Percentiles rank a stretch among this genome's conserved stretches.
Evolutionary conservation across 2,329 filamentous ascomycete genomes (phyloP).

Genomic region (Apiospora aurea): DNA sequence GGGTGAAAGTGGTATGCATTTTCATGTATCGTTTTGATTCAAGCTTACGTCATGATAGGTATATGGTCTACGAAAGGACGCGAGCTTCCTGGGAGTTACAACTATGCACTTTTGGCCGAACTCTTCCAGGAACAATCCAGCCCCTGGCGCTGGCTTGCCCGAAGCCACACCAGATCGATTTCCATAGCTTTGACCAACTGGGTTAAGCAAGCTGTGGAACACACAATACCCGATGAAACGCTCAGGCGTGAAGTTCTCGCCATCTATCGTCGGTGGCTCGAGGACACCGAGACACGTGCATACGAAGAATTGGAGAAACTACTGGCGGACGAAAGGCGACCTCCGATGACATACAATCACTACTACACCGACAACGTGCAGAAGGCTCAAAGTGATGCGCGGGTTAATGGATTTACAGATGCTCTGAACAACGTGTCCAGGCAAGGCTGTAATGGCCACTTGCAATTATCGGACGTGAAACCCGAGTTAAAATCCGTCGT

Average conservation of each 20-base stretch:
- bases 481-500: too few species aligned
- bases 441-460: too few species aligned
- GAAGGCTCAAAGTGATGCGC: slow-evolving; percentile 27
- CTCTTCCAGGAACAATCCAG: slow-evolving; percentile 43
- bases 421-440: too few species aligned
- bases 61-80: slow-evolving; percentile 34
- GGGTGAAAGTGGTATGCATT: slow-evolving; percentile 11
- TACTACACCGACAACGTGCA: slow-evolving; percentile 40
- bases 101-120: slow-evolving; percentile 44
- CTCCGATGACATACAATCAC: slow-evolving; percentile 42
- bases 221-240: neutral
- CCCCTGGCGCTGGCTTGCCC: slow-evolving; percentile 36
- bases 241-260: neutral
- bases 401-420: too few species aligned
- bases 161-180: neutral
- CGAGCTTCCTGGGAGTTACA: slow-evolving; percentile 44
- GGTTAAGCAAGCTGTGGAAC: neutral
- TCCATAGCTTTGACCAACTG: neutral
- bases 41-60: slow-evolving; percentile 25
- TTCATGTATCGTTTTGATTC: too few species aligned
- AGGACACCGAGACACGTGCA: neutral
- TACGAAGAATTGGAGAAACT: slow-evolving; percentile 34
- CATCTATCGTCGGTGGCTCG: neutral
- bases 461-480: too few species aligned
- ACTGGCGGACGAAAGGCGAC: slow-evolving; percentile 33